Conservation (phyloP, 805 yeast species). For the Starmerella stigmatis region DNA sequence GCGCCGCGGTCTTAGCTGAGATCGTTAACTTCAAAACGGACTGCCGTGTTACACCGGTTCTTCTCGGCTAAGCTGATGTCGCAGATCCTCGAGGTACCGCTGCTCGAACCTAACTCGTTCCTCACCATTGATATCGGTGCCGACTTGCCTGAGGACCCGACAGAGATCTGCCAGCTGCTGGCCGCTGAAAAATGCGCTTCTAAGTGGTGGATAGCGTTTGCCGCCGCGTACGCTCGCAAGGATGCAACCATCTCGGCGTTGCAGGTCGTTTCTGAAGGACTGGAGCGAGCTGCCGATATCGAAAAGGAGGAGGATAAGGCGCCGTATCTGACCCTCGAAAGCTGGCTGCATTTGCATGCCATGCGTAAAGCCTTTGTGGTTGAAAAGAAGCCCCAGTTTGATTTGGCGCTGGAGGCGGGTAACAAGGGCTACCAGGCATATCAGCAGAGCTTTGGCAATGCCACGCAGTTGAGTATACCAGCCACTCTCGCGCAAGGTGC, state of each 20-base stretch:
- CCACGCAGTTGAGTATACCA: conserved; percentile 31
- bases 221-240: conserved; percentile 65
- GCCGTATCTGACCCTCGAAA: conserved; percentile 49
- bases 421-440: conserved; percentile 37
- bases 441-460: conserved; percentile 34
- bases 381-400: conserved; percentile 25
- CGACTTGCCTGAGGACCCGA: conserved; percentile 83
- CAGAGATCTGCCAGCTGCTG: conserved; percentile 65
- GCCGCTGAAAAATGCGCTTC: conserved; percentile 68
- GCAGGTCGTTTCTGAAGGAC: conserved; percentile 52
- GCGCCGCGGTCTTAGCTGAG: no score
- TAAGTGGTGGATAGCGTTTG: conserved; percentile 76
- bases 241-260: conserved; percentile 51
- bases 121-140: conserved; percentile 71
- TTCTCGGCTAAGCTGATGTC: conserved; percentile 10
- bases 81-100: conserved; percentile 54
- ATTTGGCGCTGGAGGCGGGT: conserved; percentile 37
- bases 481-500: conserved; percentile 60
- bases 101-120: conserved; percentile 66
- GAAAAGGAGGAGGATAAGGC: conserved; percentile 36
- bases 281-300: conserved; percentile 30
- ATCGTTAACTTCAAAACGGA: no score
- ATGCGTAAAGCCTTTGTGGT: conserved; percentile 28
- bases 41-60: neutral
- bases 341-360: conserved; percentile 51